Evolutionary conservation across 345 rosid species (phyloP), one percentile per base, ranked within the genome.

Genomic region (Murraya koenigii): DNA sequence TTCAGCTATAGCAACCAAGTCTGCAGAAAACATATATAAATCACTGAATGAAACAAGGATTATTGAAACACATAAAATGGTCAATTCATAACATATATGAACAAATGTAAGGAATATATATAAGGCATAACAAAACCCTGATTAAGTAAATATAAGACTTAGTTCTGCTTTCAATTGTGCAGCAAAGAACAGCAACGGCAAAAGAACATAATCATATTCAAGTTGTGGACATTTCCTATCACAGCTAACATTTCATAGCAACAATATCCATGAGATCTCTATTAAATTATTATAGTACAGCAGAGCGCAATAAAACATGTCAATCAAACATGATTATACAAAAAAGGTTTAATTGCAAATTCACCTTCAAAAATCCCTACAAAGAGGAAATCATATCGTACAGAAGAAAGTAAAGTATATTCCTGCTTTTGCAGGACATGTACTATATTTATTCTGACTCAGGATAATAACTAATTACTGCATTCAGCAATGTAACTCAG

Each of bases 1-100:
- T 87, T 95, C 99, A 1, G 91, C 92, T 66, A 95, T 95, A 63
- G 89, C 87, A 64, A 93, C 97, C 93, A 95, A 87, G 80, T 95
- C 99, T 93, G 87, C 84, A 79, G 44, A 72, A 85, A 14, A 72
- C 55, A 63, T n/a, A 39, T 7, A 64, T 17, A 59, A 8, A 62
- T 66, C 32, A 63, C 66, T 14, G 22, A 39, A 44, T 19, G 22
- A 78, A 61, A 33, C 25, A 35, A 47, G 17, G 39, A 63, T 52
- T 49, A 26, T 72, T 9, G 17, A 35, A 55, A 60, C 15, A 30
- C 17, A n/a, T 52, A 54, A 38, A 49, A 75, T 32, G 7, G 14
- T 65, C 63, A 35, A 20, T 30, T 30, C 7, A 35, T 26, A 41
- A 67, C 15, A 66, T 52, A 2, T 7, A 26, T 33, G 25, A 78